A percentile compares a stretch with the other conserved stretches of the same genome.
phyloP scores from a whole-genome alignment of 2,329 filamentous ascomycete species.

The Simplicillium sp. region DNA sequence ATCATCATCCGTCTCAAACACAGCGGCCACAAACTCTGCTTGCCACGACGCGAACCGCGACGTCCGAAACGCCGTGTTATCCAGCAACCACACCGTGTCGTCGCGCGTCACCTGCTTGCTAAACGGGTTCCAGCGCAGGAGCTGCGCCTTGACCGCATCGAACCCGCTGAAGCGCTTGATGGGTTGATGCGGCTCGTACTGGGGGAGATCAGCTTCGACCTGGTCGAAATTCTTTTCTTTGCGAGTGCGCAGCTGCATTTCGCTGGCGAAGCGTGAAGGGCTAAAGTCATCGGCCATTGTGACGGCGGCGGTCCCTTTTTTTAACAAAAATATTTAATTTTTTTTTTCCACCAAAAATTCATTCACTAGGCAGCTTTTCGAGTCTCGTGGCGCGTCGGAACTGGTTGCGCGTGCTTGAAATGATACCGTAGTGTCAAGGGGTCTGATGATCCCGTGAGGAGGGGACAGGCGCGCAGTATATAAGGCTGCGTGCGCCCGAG shows the following conservation, averaged over 20 bases:
- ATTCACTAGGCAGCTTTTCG: too few species aligned
- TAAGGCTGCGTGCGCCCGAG: too few species aligned
- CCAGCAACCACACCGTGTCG: constrained; percentile 79
- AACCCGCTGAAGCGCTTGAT: constrained; percentile 19
- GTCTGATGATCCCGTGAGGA: too few species aligned
- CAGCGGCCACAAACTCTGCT: constrained; percentile 74
- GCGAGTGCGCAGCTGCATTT: constrained; percentile 15
- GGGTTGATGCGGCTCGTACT: not conserved
- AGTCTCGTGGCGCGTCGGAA: too few species aligned
- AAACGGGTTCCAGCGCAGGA: constrained; percentile 40
- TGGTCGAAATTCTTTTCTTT: constrained; percentile 28
- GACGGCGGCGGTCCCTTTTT: not conserved
- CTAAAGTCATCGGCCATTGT: constrained; percentile 1
- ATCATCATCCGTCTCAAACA: constrained; percentile 66
- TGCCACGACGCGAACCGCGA: constrained; percentile 50
- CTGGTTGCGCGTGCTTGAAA: too few species aligned
- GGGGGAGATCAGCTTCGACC: constrained; percentile 34
- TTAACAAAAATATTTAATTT: not conserved
- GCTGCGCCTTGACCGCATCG: constrained; percentile 39
- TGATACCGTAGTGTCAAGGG: too few species aligned
- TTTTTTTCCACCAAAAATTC: not conserved
- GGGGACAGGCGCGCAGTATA: too few species aligned
- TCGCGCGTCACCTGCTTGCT: constrained; percentile 46
- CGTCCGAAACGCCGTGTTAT: constrained; percentile 73
- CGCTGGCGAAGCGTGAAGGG: constrained; percentile 8